Evolutionary conservation across 2,329 filamentous ascomycete genomes (phyloP).

Genomic region (Chaetoscypha palmicola): DNA sequence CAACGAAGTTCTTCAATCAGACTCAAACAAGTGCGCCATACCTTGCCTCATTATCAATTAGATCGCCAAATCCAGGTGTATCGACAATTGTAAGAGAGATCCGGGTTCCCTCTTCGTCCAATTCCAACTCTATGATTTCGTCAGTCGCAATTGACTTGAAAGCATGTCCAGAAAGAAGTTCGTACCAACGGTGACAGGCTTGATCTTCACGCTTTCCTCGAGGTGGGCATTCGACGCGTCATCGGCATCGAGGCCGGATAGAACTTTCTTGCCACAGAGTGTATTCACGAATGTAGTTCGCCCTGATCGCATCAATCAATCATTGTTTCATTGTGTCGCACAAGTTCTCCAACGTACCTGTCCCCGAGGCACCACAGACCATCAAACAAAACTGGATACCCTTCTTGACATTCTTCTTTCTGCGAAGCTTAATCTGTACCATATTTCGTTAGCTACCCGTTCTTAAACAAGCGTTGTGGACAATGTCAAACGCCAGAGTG

Average conservation of each 20-base stretch:
- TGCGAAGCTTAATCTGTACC: slow-evolving; percentile 83
- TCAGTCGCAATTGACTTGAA: slow-evolving; percentile 26
- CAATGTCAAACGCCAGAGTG: slow-evolving; percentile 24
- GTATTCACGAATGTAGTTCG: slow-evolving; percentile 99
- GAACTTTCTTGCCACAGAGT: slow-evolving; percentile 89
- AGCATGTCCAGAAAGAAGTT: slow-evolving; percentile 18
- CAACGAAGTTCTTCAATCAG: slow-evolving; percentile 28
- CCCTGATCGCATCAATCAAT: slow-evolving; percentile 45
- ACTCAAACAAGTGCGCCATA: slow-evolving; percentile 43
- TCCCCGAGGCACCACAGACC: slow-evolving; percentile 98
- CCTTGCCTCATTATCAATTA: slow-evolving; percentile 99
- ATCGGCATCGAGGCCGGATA: slow-evolving; percentile 86
- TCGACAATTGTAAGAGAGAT: slow-evolving; percentile 98
- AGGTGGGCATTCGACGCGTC: slow-evolving; percentile 82
- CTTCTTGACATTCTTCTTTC: slow-evolving; percentile 93
- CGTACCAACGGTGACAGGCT: slow-evolving; percentile 94
- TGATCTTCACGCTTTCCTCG: slow-evolving; percentile 97
- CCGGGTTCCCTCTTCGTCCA: slow-evolving; percentile 96
- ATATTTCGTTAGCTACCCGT: no score
- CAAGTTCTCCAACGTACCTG: slow-evolving; percentile 56
- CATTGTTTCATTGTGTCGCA: slow-evolving; percentile 1
- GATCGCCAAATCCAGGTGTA: slow-evolving; percentile 95
- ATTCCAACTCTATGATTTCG: slow-evolving; percentile 65
- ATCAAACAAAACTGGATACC: slow-evolving; percentile 99
- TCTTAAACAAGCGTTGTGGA: no score